These are phyloP conservation scores for Xylaria sp. DNA, from an alignment of 2,329 filamentous ascomycete species.

Conservation along the genomic window DNA sequence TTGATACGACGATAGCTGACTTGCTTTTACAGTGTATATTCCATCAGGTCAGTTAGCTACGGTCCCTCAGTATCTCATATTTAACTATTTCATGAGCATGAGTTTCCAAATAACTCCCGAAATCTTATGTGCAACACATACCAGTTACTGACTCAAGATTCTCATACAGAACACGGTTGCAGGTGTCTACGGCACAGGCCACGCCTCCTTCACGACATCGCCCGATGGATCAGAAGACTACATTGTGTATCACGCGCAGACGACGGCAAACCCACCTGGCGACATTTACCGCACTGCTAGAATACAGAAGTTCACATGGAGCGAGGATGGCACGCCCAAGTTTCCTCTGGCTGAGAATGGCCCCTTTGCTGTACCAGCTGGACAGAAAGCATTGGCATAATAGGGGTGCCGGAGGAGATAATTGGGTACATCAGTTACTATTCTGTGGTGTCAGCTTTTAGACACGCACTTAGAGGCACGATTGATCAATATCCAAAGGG, in stretches of 20 bases:
- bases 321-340: constrained; percentile 50
- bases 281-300: constrained; percentile 51
- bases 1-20: constrained; percentile 2
- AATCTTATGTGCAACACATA: not conserved
- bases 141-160: not conserved
- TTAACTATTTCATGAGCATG: not conserved
- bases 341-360: constrained; percentile 52
- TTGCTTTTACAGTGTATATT: constrained; percentile 46
- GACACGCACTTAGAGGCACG: not conserved
- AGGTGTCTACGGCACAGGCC: constrained; percentile 51
- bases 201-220: constrained; percentile 52
- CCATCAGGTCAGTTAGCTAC: constrained; percentile 42
- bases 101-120: not conserved
- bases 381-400: constrained; percentile 44
- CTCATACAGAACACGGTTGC: constrained; percentile 43
- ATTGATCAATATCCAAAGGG: not conserved
- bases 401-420: not conserved
- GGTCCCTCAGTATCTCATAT: not conserved
- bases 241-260: constrained; percentile 53
- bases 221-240: constrained; percentile 51
- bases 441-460: not conserved
- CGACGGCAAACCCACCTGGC: constrained; percentile 48
- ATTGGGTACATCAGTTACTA: not conserved
- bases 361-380: constrained; percentile 49
- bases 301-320: constrained; percentile 52